Evolutionary conservation across 306 rosid species (phyloP).

Genomic region (Trichosanthes truncata): DNA sequence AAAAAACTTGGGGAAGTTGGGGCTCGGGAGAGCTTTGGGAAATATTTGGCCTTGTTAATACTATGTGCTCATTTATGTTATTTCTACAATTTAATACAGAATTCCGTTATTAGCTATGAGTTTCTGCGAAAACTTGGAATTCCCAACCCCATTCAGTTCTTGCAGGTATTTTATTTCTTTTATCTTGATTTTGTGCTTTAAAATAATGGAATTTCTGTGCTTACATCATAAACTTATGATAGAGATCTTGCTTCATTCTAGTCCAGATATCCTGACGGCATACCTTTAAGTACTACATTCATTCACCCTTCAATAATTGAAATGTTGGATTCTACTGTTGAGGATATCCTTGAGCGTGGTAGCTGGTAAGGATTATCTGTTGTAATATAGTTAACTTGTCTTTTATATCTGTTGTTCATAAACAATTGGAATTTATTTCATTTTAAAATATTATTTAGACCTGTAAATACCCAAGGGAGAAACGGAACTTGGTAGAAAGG

Average conservation of each 20-base stretch:
- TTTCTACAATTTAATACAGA: conserved; percentile 28
- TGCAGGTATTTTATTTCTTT: conserved; percentile 77
- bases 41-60: conserved; percentile 4
- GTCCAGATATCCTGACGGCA: conserved; percentile 98
- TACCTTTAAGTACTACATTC: conserved; percentile 67
- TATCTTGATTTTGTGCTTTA: conserved; percentile 15
- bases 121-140: conserved; percentile 80
- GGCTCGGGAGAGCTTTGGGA: background rate
- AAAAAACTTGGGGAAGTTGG: background rate
- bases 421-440: background rate
- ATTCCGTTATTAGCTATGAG: conserved; percentile 75
- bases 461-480: background rate
- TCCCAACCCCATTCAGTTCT: conserved; percentile 84
- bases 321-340: conserved; percentile 86
- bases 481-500: background rate
- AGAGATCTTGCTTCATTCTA: conserved; percentile 41
- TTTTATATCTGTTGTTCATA: background rate
- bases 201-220: conserved; percentile 12
- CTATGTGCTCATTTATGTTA: background rate
- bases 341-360: conserved; percentile 80
- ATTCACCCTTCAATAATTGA: conserved; percentile 86
- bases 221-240: background rate
- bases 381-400: background rate
- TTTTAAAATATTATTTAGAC: background rate
- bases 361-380: conserved; percentile 58